A percentile compares a stretch with the other conserved stretches of the same genome.
Conservation (phyloP, 2,329 filamentous ascomycete genomes). For the Trichoderma arundinaceum region DNA sequence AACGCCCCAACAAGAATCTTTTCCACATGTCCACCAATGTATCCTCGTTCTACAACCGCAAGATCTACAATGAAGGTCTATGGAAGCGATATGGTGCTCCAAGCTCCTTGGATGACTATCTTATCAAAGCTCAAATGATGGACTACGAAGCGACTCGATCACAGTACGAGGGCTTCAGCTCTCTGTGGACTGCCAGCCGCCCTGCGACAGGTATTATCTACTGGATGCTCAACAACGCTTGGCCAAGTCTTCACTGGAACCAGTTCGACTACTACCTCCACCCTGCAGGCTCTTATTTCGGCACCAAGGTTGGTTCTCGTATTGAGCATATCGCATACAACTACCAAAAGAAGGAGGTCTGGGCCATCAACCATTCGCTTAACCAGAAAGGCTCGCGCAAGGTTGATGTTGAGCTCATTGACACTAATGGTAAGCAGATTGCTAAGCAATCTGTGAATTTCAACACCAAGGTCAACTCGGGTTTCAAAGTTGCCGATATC, state of each 20-base stretch:
- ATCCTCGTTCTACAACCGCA: constrained; percentile 61
- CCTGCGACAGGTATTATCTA: constrained; percentile 67
- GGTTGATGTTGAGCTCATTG: constrained; percentile 57
- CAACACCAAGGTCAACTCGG: constrained; percentile 52
- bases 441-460: constrained; percentile 41
- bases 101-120: constrained; percentile 59
- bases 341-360: constrained; percentile 53
- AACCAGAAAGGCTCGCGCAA: constrained; percentile 47
- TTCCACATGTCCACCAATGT: constrained; percentile 66
- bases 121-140: constrained; percentile 64
- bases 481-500: constrained; percentile 41
- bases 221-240: constrained; percentile 71
- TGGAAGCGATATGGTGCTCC: constrained; percentile 58
- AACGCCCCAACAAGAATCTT: constrained; percentile 54
- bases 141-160: constrained; percentile 68
- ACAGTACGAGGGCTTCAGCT: constrained; percentile 62
- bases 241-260: constrained; percentile 70
- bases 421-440: constrained; percentile 52
- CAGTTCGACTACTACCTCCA: constrained; percentile 68
- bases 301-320: constrained; percentile 58
- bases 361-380: constrained; percentile 61
- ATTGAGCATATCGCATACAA: constrained; percentile 62
- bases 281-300: constrained; percentile 64
- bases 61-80: constrained; percentile 63
- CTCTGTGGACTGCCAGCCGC: constrained; percentile 55